These are phyloP conservation scores for Mastigamoeba balamuthi DNA, from an alignment of 78 protist genomes.

Conservation along the genomic window DNA sequence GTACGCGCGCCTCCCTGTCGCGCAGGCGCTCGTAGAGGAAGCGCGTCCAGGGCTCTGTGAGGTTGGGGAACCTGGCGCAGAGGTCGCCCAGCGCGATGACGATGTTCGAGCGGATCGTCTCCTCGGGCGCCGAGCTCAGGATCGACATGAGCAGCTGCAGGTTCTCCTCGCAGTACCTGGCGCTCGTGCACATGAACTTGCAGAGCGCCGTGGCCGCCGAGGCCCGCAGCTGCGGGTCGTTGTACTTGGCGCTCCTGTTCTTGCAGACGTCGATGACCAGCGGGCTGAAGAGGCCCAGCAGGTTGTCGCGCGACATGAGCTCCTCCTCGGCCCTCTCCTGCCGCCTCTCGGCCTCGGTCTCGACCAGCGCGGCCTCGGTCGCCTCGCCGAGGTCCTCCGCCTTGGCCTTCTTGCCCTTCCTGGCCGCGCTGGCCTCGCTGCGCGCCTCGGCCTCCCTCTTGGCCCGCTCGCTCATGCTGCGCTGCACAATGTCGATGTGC, in stretches of 20 bases:
- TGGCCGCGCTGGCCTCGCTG: background rate
- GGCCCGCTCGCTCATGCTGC: background rate
- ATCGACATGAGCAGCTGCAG: slow-evolving; percentile 57
- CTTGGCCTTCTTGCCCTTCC: background rate
- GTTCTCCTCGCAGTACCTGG: slow-evolving; percentile 32
- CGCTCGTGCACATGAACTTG: slow-evolving; percentile 61
- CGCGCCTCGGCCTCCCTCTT: too few relatives aligned
- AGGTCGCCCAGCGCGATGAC: slow-evolving; percentile 85
- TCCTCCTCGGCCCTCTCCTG: slow-evolving; percentile 28
- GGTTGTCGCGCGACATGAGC: background rate
- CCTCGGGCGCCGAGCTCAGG: background rate
- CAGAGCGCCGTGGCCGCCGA: slow-evolving; percentile 56
- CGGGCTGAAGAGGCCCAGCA: slow-evolving; percentile 52
- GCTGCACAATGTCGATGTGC: slow-evolving; percentile 14
- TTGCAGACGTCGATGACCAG: slow-evolving; percentile 32
- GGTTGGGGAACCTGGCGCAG: slow-evolving; percentile 70
- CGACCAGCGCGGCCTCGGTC: slow-evolving; percentile 37
- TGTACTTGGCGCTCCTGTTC: background rate
- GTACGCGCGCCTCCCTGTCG: slow-evolving; percentile 53
- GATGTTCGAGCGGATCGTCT: slow-evolving; percentile 61
- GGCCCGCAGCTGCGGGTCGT: slow-evolving; percentile 9
- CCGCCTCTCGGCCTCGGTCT: slow-evolving; percentile 30
- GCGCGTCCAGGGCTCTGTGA: slow-evolving; percentile 81
- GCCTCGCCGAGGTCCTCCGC: slow-evolving; percentile 59
- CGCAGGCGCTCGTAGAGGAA: slow-evolving; percentile 58